Base-by-base conservation (phyloP, 495 filamentous ascomycete genomes). In the Lasiosphaeria hispida region DNA sequence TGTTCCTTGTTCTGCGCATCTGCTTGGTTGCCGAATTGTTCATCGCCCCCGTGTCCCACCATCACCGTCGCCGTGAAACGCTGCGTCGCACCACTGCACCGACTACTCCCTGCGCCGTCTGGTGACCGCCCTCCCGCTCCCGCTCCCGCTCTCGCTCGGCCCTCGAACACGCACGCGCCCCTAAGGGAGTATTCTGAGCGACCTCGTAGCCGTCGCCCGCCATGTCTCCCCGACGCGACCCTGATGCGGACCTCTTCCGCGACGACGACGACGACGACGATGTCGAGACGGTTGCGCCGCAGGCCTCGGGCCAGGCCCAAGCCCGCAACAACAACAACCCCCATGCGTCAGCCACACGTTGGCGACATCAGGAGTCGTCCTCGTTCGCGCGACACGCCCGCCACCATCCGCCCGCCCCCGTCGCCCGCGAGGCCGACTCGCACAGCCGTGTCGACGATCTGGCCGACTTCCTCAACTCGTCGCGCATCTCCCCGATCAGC, bases 321-420 rank as follows among this genome's bases (percentile, higher is more conserved):
- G 15, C 19, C 15, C 61, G 63, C 39, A 69, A 72, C 13, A 39
- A 56, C 41, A 71, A 58, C 23, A 81, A 80, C 58, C 76, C 75
- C 9, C 72, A 83, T 45, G 74, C 77, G n/a, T 81, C 78, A 1
- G 44, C 67, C 14, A 75, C 59, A 50, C 68, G 64, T 60, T 83
- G 80, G 80, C 72, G 78, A 17, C 80, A 83, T 53, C 73, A 78
- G 56, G 80, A 83, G 58, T 81, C 79, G 3, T 66, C 72, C 4
- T 72, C 77, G 30, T 83, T 69, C 55, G 72, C 72, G 13, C 55
- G 55, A 13, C 50, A 55, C 18, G 58, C 58, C 9, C 18, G 36
- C 23, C 23, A n/a, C 42, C 38, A 19, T 2, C 53, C 60, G 19
- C 48, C 37, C 15, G 64, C 61, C 47, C 64, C 64, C n/a, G 39